phyloP scores from a whole-genome alignment of 495 filamentous ascomycete species.

The Penicillium atrosanguineum region DNA sequence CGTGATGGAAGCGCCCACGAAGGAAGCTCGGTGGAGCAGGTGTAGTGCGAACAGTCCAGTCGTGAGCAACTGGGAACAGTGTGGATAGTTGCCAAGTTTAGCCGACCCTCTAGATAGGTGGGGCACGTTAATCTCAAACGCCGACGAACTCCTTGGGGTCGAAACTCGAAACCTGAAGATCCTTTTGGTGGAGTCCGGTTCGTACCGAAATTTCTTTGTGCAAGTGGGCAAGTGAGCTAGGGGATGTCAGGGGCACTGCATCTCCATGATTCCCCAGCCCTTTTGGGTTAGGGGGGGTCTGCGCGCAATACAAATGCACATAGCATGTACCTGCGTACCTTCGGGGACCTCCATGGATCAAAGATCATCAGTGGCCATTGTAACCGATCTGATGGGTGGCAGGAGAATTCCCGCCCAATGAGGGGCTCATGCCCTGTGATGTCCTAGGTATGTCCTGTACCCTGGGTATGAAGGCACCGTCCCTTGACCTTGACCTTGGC shows the following conservation, averaged over 20 bases:
- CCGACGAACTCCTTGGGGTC: conserved; percentile 20
- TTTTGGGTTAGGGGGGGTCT: neutral
- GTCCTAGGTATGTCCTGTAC: too few species aligned
- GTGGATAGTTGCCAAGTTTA: conserved; percentile 18
- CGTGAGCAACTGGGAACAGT: neutral
- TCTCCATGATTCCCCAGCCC: neutral
- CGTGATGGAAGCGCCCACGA: neutral
- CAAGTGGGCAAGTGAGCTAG: too few species aligned
- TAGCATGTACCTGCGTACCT: neutral
- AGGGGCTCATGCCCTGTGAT: too few species aligned
- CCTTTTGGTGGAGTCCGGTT: neutral
- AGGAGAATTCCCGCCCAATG: neutral
- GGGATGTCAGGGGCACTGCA: neutral
- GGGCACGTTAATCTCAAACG: conserved; percentile 28
- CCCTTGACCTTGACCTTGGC: neutral
- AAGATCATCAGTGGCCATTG: too few species aligned
- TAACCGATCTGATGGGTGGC: neutral
- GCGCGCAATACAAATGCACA: neutral
- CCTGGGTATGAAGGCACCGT: neutral
- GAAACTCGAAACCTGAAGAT: neutral
- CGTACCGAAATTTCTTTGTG: neutral
- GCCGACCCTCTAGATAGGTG: conserved; percentile 19
- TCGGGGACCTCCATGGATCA: too few species aligned
- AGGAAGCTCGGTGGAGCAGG: neutral
- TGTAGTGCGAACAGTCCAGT: neutral